Evolutionary conservation across 2,329 filamentous ascomycete species (phyloP).

Genomic region (Teratosphaeria destructans): DNA sequence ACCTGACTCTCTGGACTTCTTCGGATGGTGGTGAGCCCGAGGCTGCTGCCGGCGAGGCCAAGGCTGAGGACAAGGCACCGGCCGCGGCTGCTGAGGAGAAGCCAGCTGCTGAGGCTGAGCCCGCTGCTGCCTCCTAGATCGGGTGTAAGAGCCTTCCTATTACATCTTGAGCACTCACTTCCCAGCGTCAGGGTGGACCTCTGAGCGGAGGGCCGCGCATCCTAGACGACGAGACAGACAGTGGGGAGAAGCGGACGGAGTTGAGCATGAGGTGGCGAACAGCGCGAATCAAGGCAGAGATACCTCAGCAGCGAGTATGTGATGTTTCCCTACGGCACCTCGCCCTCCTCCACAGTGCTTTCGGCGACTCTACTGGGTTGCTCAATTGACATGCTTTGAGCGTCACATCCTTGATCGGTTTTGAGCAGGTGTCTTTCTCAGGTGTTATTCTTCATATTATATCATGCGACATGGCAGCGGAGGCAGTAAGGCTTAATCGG

Average conservation of each 20-base stretch:
- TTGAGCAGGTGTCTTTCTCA: not conserved
- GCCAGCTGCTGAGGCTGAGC: slow-evolving; percentile 35
- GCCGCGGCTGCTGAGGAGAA: slow-evolving; percentile 38
- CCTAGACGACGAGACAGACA: not conserved
- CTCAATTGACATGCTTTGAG: not conserved
- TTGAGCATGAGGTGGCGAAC: not conserved
- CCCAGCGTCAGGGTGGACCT: not conserved
- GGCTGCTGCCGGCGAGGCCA: slow-evolving; percentile 33
- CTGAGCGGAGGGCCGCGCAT: not conserved
- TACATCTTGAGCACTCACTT: not conserved
- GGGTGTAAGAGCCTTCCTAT: not conserved
- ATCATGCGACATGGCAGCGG: not conserved
- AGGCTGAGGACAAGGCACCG: slow-evolving; percentile 39
- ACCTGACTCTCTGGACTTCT: slow-evolving; percentile 95
- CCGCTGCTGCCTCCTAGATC: slow-evolving; percentile 14
- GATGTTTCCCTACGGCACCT: not conserved
- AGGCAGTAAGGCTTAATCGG: not conserved
- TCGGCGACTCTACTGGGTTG: not conserved
- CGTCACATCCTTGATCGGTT: not conserved
- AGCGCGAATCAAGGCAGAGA: not conserved
- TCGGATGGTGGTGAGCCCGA: slow-evolving; percentile 78
- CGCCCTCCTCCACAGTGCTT: not conserved
- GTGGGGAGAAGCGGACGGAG: not conserved
- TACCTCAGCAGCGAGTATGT: not conserved
- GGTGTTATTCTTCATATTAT: not conserved